Evolutionary conservation across 306 rosid species (phyloP), one percentile per base, ranked within the genome.

Genomic region (Dryas alaskensis): DNA sequence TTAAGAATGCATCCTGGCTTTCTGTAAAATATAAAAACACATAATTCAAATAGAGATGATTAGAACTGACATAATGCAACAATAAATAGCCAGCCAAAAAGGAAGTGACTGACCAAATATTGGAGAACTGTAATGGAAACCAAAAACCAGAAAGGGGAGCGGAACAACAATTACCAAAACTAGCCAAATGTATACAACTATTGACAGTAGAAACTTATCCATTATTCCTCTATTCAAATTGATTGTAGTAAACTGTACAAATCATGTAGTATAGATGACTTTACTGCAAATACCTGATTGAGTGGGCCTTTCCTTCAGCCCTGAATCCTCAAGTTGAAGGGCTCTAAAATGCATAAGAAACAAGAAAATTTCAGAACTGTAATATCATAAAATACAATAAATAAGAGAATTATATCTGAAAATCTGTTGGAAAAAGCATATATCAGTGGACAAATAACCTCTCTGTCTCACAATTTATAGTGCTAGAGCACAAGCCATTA

Each of bases 271-370:
- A 47, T 37, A 51, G 58, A 5, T 55, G 31, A 52, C 72, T 73
- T 75, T 50, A 69, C 14, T 64, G 77, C 12, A 78, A 46, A 61
- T 86, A 91, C 98, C 98, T 74, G 94, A 75, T 27, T 76, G 78
- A 69, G 80, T 16, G 3, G 85, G 73, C 76, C 55, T 73, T 70
- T 81, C 90, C 74, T 70, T 63, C 73, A 78, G 71, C 78, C 76
- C 90, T 46, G 79, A 80, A 70, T 80, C 92, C 82, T 87, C 89
- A 60, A 67, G 80, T 47, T 80, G 81, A 27, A 49, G 77, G 70
- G 70, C 78, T 47, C 98, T 93, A 76, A 81, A 74, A 76, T 60
- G 68, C 44, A 76, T 49, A 73, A 60, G 25, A 84, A 57, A 65
- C 62, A 53, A 64, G 58, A 81, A 58, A 62, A 79, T 45, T 61